A percentile compares a stretch with the other conserved stretches of the same genome.
phyloP scores from a whole-genome alignment of 495 filamentous ascomycete species.

The Aeminium ludgeri region DNA sequence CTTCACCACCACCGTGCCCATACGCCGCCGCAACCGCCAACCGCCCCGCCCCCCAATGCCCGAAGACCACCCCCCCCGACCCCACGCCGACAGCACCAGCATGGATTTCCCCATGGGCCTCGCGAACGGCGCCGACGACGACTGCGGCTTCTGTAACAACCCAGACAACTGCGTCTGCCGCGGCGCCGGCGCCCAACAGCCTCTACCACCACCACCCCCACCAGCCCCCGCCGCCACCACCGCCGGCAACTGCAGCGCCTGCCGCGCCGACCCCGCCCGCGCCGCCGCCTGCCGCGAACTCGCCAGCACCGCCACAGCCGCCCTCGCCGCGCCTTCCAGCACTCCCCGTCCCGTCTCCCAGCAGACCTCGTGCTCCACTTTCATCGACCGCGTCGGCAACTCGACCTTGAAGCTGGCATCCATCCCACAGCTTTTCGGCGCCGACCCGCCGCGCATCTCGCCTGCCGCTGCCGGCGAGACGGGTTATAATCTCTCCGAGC shows the following conservation, averaged over 20 bases:
- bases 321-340: too few relatives aligned
- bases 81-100: neutral
- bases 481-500: too few relatives aligned
- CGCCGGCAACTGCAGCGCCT: conserved; percentile 7
- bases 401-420: too few relatives aligned
- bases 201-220: neutral
- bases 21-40: neutral
- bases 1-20: conserved; percentile 1
- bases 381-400: too few relatives aligned
- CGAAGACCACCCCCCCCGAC: neutral
- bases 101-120: neutral
- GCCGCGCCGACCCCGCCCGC: conserved; percentile 2
- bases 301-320: too few relatives aligned
- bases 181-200: neutral
- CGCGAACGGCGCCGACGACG: neutral
- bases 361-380: too few relatives aligned
- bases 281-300: neutral
- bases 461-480: too few relatives aligned
- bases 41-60: neutral
- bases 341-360: too few relatives aligned
- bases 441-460: too few relatives aligned
- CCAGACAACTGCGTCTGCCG: conserved; percentile 8
- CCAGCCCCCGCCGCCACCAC: neutral
- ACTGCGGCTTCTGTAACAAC: conserved; percentile 14
- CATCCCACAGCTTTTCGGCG: too few relatives aligned